phyloP scores from a whole-genome alignment of 2,329 filamentous ascomycete genomes.

The Aspergillus ruber region DNA sequence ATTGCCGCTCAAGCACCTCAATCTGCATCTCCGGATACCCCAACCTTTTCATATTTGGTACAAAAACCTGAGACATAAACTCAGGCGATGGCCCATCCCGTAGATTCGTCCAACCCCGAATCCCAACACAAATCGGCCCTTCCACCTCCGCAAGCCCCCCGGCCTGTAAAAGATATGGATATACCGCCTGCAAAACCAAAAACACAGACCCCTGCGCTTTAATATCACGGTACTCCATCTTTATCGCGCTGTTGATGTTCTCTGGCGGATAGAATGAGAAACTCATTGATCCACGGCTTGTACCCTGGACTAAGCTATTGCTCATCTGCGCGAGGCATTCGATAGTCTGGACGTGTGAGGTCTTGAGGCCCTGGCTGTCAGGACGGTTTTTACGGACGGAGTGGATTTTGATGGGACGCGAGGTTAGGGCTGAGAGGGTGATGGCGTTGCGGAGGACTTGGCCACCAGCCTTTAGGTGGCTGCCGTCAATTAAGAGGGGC shows the following conservation, averaged over 20 bases:
- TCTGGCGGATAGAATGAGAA: constrained; percentile 27
- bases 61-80: constrained; percentile 50
- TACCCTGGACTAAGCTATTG: constrained; percentile 35
- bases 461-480: constrained; percentile 56
- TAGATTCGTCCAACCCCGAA: constrained; percentile 55
- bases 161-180: constrained; percentile 52
- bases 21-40: constrained; percentile 44
- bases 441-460: constrained; percentile 55
- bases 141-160: constrained; percentile 16
- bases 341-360: constrained; percentile 52
- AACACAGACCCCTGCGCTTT: constrained; percentile 49
- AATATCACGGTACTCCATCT: constrained; percentile 37
- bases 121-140: constrained; percentile 32
- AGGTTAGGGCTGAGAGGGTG: constrained; percentile 49
- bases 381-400: constrained; percentile 48
- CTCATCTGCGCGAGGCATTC: constrained; percentile 47
- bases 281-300: constrained; percentile 28
- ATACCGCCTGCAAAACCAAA: constrained; percentile 53
- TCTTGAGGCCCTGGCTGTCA: constrained; percentile 48
- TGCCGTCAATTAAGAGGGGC: constrained; percentile 45
- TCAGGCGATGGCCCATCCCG: constrained; percentile 50
- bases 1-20: constrained; percentile 45
- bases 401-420: constrained; percentile 44
- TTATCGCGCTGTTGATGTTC: constrained; percentile 10
- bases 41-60: constrained; percentile 47